Evolutionary conservation across 257 asterid species (phyloP), one percentile per base, ranked within the genome.

Genomic region (Penstemon eatonii): DNA sequence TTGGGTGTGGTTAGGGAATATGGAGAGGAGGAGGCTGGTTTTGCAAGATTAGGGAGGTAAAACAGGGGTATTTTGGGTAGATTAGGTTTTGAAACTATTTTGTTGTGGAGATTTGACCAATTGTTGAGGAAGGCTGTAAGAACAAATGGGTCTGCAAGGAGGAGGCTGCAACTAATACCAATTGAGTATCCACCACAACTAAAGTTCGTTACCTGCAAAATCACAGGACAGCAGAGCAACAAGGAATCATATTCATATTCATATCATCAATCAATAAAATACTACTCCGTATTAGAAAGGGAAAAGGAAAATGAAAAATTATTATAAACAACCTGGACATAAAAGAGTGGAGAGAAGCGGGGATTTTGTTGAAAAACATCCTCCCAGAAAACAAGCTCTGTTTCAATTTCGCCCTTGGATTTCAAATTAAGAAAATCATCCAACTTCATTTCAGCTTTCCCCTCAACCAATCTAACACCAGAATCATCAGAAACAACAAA

Each of bases 191-290:
- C 90, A 2, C 90, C 92, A 75, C 95, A 89, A 15, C 45, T 80
- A 78, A 89, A 89, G 73, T 82, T 87, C 6, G 92, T 85, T 7
- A 87, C 90, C 96, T 89, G 78, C 18, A n/a, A n/a, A n/a, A n/a
- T n/a, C n/a, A n/a, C n/a, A n/a, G n/a, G n/a, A n/a, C n/a, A n/a
- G n/a, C n/a, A n/a, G n/a, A n/a, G n/a, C n/a, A n/a, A n/a, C n/a
- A n/a, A n/a, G 18, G 18, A 15, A 15, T 15, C 18, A 15, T 15
- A 15, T 15, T 15, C 18, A 15, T 15, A 15, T 15, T 15, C 18
- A 15, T 15, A 15, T 15, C 18, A 15, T 15, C 18, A 15, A 15
- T 15, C 18, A 15, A 15, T 15, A n/a, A n/a, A n/a, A n/a, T n/a
- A 15, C 18, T 15, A 15, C 18, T 15, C 18, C 18, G 18, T 15